Evolutionary conservation across 1,284 basidiomycete genomes (phyloP), one percentile per base, ranked within the genome.

Genomic region (Neotropicomus parvogracilis): DNA sequence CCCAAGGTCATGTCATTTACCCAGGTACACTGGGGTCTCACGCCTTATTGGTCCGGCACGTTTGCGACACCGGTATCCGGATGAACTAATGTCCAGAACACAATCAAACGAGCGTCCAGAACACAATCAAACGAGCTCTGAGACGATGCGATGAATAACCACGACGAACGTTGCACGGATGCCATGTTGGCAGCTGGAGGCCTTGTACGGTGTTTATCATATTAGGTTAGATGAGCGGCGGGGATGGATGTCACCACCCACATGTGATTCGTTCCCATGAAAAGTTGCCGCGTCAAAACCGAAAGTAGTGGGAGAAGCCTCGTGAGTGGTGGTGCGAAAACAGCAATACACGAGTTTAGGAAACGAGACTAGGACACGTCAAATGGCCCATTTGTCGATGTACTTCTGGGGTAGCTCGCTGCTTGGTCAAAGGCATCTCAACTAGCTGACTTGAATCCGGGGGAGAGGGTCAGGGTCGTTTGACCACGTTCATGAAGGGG

Each of bases 161-260:
- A 21, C 19, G 21, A 6, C 11, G 29, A 36, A 38, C 20, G 39
- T 16, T 35, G 46, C 34, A 26, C n/a, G 32, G n/a, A 43, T 44
- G 29, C 17, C 46, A 61, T 36, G n/a, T 42, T 38, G 37, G 41
- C 46, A 37, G 31, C 29, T 26, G 24, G 17, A 46, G 24, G 14
- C n/a, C 31, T 45, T 34, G 26, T 35, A 24, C 19, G 41, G 48
- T 32, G 56, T 17, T 34, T 39, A 28, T 50, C 49, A 1, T 3
- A 59, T 65, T 48, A 62, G 48, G 59, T 47, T 57, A 65, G 36
- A 63, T 63, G 48, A 47, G 43, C 6, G 34, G 42, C 21, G 39
- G 20, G 38, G 32, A 32, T 19, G 27, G 31, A 34, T 29, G 26
- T 48, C 43, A 31, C 27, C 37, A 24, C 4, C 21, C 10, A 28